Evolutionary conservation across 1,284 basidiomycete genomes (phyloP), one percentile per base, ranked within the genome.

Genomic region (Leccinum olivaceoglutinosum): DNA sequence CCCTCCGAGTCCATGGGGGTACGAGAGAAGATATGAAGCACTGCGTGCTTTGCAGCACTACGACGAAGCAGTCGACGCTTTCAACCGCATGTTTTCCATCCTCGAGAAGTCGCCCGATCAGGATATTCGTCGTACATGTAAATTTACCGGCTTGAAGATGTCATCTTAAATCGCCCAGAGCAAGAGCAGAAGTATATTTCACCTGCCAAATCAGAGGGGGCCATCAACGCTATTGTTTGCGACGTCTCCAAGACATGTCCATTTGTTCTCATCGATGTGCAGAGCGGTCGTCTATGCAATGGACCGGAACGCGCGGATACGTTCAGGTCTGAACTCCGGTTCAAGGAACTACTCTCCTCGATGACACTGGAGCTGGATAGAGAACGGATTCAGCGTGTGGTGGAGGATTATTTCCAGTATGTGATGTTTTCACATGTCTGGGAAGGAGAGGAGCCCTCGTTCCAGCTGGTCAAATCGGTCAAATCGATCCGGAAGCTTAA

Each of bases 401-500:
- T 61, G 9, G 7, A 11, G 11, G 9, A 56, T 36, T 67, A 65
- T 4, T 67, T 68, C 9, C 51, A 5, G 51, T 67, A 66, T 5
- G 66, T 68, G 38, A 66, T 12, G 14, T n/a, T 65, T 8, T 65
- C 65, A 7, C 66, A 67, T 18, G 63, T 65, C 3, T 58, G 64
- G 65, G 34, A 56, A 36, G 34, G 34, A 8, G 34, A 21, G n/a
- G 55, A 56, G 10, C 55, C 55, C 3, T 56, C 32, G 16, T 56
- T 10, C 32, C 54, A 56, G 54, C 16, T 10, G 4, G 54, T 56
- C 29, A 3, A 36, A 10, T 56, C 32, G 57, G 57, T 16, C 16
- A 11, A 29, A 2, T 58, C 39, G 5, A 16, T 32, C 38, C 29
- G 2, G 21, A 6, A 41, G 2, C 39, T 58, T 5, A 14, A 29